Evolutionary conservation across 139 green algal genomes (phyloP).

Genomic region (Tetradesmus lagerheimii): DNA sequence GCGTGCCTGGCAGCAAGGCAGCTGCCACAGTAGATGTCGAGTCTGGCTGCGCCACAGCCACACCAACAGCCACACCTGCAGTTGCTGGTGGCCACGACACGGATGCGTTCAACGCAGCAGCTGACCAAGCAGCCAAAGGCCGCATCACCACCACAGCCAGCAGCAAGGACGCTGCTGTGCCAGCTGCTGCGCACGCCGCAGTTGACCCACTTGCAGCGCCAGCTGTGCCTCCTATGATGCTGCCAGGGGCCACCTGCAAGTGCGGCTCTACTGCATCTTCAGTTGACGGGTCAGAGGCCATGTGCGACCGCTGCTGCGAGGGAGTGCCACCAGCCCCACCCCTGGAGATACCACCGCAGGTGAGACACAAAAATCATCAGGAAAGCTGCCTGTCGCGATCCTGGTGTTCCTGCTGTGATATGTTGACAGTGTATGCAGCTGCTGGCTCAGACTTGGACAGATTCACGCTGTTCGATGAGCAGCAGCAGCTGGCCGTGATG

Average conservation of each 20-base stretch:
- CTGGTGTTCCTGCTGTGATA: too few relatives aligned
- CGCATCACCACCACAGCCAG: background rate
- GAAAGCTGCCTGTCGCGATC: too few relatives aligned
- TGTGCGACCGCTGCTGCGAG: background rate
- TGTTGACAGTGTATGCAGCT: too few relatives aligned
- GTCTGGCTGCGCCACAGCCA: constrained; percentile 9
- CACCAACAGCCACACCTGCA: background rate
- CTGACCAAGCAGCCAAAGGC: background rate
- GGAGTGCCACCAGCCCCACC: background rate
- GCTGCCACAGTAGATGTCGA: background rate
- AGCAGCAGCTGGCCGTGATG: too few relatives aligned
- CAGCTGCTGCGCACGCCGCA: background rate
- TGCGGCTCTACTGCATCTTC: background rate
- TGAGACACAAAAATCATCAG: background rate
- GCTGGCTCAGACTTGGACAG: too few relatives aligned
- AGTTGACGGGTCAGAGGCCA: background rate
- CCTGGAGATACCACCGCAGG: background rate
- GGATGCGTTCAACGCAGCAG: background rate
- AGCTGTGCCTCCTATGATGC: background rate
- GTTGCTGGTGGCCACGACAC: background rate
- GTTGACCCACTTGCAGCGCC: background rate
- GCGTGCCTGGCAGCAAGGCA: background rate
- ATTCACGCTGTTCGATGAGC: too few relatives aligned
- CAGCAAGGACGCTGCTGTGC: background rate
- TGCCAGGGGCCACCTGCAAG: background rate